Evolutionary conservation across 2,329 filamentous ascomycete genomes (phyloP), one percentile per base, ranked within the genome.

Genomic region (Seiridium unicorne): DNA sequence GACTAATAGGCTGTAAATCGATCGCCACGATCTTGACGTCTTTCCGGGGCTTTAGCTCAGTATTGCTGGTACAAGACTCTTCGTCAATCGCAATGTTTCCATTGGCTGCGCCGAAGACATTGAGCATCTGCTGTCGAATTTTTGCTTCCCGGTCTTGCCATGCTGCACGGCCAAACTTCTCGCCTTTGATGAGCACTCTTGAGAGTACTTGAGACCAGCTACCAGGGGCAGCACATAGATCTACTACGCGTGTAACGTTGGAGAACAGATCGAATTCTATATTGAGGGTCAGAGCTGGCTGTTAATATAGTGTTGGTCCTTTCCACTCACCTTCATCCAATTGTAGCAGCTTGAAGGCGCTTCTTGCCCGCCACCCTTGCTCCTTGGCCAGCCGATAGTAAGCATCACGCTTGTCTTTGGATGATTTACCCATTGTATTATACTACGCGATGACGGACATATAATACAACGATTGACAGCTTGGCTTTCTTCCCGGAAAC

Each of bases 361-460:
- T 97, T 60, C 95, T 86, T 35, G 95, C 95, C 42, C 95, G 91
- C 94, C 95, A 99, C 65, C 96, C 96, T 81, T 99, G 95, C 76
- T 99, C 95, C 78, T 99, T 99, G 18, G 95, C 95, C 7, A 99
- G 90, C 58, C 95, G 87, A 72, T 99, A 99, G 78, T 99, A 99
- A 51, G 93, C 93, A 75, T 99, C 95, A 57, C 95, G 91, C 79
- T 99, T 99, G 73, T 99, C 95, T 77, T 99, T 99, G 53, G 94
- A 98, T 1, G 95, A 97, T 75, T 98, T 98, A 1, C 93, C 93
- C 93, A 97, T 96, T 36, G 18, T 26, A 26, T 26, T 26, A 26
- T 26, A 26, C 18, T 26, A 26, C 18, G 18, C 18, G 18, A 26
- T 26, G 18, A 26, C 18, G 18, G 18, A 26, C 18, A 26, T 26